phyloP scores from a whole-genome alignment of 306 rosid species.

The Cyamopsis tetragonoloba region DNA sequence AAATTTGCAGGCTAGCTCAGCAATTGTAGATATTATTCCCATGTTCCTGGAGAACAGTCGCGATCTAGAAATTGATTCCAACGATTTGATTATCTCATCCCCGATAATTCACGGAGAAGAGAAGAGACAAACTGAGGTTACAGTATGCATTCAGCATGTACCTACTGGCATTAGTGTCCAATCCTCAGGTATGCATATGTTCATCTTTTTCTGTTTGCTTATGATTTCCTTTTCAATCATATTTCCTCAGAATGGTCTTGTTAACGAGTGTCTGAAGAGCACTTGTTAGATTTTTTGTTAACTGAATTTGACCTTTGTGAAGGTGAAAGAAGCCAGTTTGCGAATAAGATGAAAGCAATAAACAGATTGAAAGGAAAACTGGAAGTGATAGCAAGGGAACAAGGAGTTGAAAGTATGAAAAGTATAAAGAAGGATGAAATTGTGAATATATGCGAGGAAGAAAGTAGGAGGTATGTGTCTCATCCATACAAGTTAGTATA shows the following conservation, averaged over 20 bases:
- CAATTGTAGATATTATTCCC: conserved; percentile 73
- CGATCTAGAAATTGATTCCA: conserved; percentile 47
- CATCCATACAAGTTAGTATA: conserved; percentile 55
- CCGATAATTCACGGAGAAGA: conserved; percentile 38
- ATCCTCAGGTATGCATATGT: conserved; percentile 53
- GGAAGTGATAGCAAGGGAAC: conserved; percentile 56
- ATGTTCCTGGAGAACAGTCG: conserved; percentile 45
- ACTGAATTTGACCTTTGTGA: too few species aligned
- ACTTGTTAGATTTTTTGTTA: too few species aligned
- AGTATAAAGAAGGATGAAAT: conserved; percentile 48
- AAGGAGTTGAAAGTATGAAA: conserved; percentile 45
- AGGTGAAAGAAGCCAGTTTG: conserved; percentile 80
- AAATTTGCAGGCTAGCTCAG: conserved; percentile 53
- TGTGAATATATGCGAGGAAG: conserved; percentile 40
- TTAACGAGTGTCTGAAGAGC: too few species aligned
- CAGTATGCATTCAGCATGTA: conserved; percentile 62
- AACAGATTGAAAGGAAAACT: conserved; percentile 78
- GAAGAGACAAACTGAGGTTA: conserved; percentile 31
- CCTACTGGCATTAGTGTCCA: conserved; percentile 63
- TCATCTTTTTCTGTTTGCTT: not conserved
- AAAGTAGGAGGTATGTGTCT: conserved; percentile 49
- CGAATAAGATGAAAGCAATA: conserved; percentile 71
- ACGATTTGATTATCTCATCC: conserved; percentile 47
- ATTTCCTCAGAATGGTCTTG: not conserved
- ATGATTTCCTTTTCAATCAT: not conserved